Evolutionary conservation across 768 basidiomycete genomes (phyloP).

Genomic region (Xerocomus spinulosus): DNA sequence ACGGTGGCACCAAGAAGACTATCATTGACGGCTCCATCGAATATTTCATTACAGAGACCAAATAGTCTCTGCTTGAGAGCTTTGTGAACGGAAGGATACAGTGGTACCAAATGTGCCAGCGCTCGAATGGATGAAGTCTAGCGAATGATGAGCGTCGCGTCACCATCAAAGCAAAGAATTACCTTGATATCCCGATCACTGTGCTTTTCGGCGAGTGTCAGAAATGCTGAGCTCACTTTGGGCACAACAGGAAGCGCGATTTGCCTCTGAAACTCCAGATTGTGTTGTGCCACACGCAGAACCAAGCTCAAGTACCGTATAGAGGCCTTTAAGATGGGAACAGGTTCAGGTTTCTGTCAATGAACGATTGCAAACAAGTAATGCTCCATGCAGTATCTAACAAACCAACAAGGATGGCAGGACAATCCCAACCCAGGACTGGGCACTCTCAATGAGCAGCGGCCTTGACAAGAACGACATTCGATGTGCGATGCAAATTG

Average conservation of each 20-base stretch:
- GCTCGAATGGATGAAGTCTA: slow-evolving; percentile 46
- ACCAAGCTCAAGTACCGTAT: slow-evolving; percentile 61
- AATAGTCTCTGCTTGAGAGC: slow-evolving; percentile 50
- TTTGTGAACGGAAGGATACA: slow-evolving; percentile 67
- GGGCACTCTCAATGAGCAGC: slow-evolving; percentile 65
- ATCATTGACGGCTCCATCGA: slow-evolving; percentile 51
- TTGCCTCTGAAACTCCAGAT: slow-evolving; percentile 81
- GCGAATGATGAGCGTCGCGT: slow-evolving; percentile 4
- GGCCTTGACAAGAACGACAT: slow-evolving; percentile 54
- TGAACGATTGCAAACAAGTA: slow-evolving; percentile 12
- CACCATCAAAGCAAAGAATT: slow-evolving; percentile 2
- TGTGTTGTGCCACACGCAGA: slow-evolving; percentile 53
- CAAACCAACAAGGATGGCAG: slow-evolving; percentile 69
- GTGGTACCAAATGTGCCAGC: slow-evolving; percentile 50
- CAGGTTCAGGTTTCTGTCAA: slow-evolving; percentile 62
- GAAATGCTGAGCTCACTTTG: slow-evolving; percentile 60
- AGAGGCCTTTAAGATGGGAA: slow-evolving; percentile 54
- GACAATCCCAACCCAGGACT: slow-evolving; percentile 63
- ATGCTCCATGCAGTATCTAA: slow-evolving; percentile 25
- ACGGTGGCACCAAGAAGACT: slow-evolving; percentile 44
- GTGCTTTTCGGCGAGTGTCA: slow-evolving; percentile 51
- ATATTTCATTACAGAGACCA: slow-evolving; percentile 47
- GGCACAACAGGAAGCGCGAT: slow-evolving; percentile 65
- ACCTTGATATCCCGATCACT: slow-evolving; percentile 54
- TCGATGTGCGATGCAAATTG: slow-evolving; percentile 67